Evolutionary conservation across 2,329 filamentous ascomycete genomes (phyloP).

Genomic region (Cladosporium sp.): DNA sequence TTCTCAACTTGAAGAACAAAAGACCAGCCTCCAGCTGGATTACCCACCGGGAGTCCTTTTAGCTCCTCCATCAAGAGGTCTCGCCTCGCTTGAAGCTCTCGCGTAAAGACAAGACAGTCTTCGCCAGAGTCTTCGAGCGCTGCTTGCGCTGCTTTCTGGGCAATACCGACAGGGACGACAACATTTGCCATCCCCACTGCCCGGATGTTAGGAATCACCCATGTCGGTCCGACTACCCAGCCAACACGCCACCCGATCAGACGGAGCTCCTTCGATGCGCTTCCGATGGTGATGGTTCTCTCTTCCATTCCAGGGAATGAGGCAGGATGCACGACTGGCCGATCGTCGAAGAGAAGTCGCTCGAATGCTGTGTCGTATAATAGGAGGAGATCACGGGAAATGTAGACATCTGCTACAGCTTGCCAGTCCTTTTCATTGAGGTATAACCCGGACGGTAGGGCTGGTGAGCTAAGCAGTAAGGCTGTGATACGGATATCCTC

Average conservation of each 20-base stretch:
- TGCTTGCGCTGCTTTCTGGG: slow-evolving; percentile 12
- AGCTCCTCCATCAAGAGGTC: slow-evolving; percentile 13
- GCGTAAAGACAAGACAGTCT: slow-evolving; percentile 6
- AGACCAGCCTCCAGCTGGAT: slow-evolving; percentile 12
- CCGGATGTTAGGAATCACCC: slow-evolving; percentile 1
- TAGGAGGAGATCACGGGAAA: not conserved
- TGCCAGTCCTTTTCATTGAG: slow-evolving; percentile 3
- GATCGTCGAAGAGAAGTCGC: slow-evolving; percentile 4
- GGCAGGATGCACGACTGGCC: slow-evolving; percentile 10
- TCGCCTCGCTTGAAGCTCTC: slow-evolving; percentile 11
- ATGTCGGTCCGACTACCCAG: slow-evolving; percentile 7
- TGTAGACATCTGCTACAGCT: not conserved
- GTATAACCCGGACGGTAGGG: slow-evolving; percentile 9
- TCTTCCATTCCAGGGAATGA: slow-evolving; percentile 2
- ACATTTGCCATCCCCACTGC: slow-evolving; percentile 12
- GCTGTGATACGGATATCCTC: slow-evolving; percentile 5
- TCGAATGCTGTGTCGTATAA: slow-evolving; percentile 1
- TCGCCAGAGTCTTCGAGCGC: slow-evolving; percentile 15
- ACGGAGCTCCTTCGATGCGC: slow-evolving; percentile 11
- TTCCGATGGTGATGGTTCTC: slow-evolving; percentile 5
- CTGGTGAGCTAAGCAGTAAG: slow-evolving; percentile 8
- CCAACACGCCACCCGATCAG: slow-evolving; percentile 12
- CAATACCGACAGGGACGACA: slow-evolving; percentile 11
- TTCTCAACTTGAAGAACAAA: slow-evolving; percentile 8
- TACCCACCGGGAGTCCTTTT: slow-evolving; percentile 6